These are phyloP conservation scores for Citrullus colocynthis DNA, from an alignment of 306 rosid species.

Conservation along the genomic window DNA sequence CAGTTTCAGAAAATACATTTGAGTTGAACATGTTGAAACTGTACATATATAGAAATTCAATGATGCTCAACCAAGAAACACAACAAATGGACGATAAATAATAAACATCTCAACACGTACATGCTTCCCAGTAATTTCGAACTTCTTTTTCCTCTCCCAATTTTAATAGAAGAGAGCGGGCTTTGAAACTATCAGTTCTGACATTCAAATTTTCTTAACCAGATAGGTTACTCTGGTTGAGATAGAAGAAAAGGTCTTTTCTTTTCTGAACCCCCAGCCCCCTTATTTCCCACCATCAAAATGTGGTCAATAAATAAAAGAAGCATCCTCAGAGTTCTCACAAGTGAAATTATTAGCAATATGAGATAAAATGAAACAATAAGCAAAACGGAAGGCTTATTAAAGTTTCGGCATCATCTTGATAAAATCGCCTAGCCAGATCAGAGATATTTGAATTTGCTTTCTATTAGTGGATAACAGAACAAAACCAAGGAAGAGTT, in stretches of 20 bases:
- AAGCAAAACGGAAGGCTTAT: neutral
- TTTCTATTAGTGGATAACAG: neutral
- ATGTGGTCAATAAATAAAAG: neutral
- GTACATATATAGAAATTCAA: neutral
- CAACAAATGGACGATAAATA: neutral
- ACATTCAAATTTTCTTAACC: no score
- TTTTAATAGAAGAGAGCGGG: neutral
- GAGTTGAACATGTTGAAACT: no score
- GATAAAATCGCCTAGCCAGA: neutral
- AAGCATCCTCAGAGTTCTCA: neutral
- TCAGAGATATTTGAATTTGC: neutral
- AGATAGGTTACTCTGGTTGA: neutral
- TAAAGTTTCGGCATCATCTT: neutral
- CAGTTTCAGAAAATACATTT: no score
- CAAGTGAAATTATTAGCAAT: neutral
- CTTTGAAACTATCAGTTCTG: no score
- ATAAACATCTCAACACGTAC: no score
- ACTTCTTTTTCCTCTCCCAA: no score
- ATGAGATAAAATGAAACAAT: neutral
- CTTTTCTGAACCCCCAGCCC: neutral
- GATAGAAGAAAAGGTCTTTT: neutral
- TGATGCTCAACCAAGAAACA: neutral
- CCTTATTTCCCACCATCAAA: neutral
- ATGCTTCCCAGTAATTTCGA: no score
- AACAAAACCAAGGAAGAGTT: neutral